Conservation (phyloP, 2,329 filamentous ascomycete genomes). For the Diaporthe ampelina region DNA sequence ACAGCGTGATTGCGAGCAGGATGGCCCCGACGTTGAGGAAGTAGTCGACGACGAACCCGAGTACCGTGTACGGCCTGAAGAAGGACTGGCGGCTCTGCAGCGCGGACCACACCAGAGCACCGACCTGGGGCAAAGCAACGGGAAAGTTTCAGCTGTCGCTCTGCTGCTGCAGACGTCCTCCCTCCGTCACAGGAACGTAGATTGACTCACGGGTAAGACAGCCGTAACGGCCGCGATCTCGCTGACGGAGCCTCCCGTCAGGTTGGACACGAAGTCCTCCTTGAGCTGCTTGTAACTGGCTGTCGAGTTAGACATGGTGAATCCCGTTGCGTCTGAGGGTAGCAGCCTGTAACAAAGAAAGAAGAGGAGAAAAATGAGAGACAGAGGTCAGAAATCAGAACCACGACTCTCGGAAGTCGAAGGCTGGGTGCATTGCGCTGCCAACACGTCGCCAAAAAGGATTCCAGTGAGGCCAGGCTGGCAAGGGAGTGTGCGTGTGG, state of each 20-base stretch:
- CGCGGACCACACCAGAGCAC: constrained; percentile 88
- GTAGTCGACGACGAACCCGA: constrained; percentile 84
- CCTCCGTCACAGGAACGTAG: constrained; percentile 29
- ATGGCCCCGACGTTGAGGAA: constrained; percentile 87
- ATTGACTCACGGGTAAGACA: constrained; percentile 81
- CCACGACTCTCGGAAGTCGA: constrained; percentile 13
- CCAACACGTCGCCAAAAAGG: constrained; percentile 39
- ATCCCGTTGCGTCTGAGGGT: constrained; percentile 30
- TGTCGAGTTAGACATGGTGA: constrained; percentile 52
- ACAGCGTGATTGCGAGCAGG: constrained; percentile 88
- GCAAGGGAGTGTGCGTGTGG: constrained; percentile 25
- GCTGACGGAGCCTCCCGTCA: constrained; percentile 83
- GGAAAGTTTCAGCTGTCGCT: constrained; percentile 39
- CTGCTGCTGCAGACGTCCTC: neutral
- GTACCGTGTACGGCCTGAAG: constrained; percentile 80
- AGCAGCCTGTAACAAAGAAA: constrained; percentile 19
- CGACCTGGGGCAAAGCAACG: constrained; percentile 67
- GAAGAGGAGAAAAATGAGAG: neutral
- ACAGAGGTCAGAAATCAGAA: constrained; percentile 5
- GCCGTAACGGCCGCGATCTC: constrained; percentile 92
- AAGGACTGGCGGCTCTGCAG: constrained; percentile 87
- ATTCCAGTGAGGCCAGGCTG: constrained; percentile 38
- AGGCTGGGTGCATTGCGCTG: constrained; percentile 33
- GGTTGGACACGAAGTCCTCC: constrained; percentile 94
- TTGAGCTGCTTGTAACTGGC: constrained; percentile 89